A percentile compares a stretch with the other conserved stretches of the same genome.
Evolutionary conservation across 1,284 basidiomycete species (phyloP).

Genomic region (Trichosporon coremiiforme): DNA sequence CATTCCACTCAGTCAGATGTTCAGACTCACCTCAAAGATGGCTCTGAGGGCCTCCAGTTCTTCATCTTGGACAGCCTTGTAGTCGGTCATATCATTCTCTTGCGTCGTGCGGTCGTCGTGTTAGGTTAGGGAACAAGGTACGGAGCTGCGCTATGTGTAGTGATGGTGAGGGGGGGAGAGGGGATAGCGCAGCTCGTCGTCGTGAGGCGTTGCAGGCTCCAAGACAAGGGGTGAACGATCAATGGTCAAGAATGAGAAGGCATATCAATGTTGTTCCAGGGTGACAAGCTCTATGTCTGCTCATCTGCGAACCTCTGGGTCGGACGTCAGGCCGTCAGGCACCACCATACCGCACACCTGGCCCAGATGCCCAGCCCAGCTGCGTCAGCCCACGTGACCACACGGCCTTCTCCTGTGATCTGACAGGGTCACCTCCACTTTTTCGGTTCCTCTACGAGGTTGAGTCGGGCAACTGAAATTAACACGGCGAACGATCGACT

Average conservation of each 20-base stretch:
- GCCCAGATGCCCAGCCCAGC: too few relatives aligned
- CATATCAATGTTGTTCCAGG: constrained; percentile 12
- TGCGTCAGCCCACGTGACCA: constrained; percentile 3
- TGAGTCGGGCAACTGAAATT: constrained; percentile 1
- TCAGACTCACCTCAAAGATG: constrained; percentile 44
- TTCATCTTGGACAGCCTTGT: constrained; percentile 49
- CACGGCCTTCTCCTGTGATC: background rate
- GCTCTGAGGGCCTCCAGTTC: constrained; percentile 53
- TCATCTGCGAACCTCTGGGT: background rate
- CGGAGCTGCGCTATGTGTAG: constrained; percentile 11
- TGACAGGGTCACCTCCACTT: background rate
- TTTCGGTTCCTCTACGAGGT: background rate
- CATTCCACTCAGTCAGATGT: background rate
- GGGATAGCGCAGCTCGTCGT: constrained; percentile 9
- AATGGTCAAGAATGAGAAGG: background rate
- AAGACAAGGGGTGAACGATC: background rate
- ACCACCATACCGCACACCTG: constrained; percentile 6
- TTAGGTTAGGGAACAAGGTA: background rate
- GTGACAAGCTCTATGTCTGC: constrained; percentile 7
- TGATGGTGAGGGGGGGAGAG: background rate
- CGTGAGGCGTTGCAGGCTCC: background rate
- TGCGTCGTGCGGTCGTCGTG: background rate
- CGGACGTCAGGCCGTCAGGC: constrained; percentile 3
- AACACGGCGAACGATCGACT: background rate
- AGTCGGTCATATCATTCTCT: constrained; percentile 14